Evolutionary conservation across 352 stramenopile species (phyloP), one percentile per base, ranked within the genome.

Genomic region (Phytophthora foliorum): DNA sequence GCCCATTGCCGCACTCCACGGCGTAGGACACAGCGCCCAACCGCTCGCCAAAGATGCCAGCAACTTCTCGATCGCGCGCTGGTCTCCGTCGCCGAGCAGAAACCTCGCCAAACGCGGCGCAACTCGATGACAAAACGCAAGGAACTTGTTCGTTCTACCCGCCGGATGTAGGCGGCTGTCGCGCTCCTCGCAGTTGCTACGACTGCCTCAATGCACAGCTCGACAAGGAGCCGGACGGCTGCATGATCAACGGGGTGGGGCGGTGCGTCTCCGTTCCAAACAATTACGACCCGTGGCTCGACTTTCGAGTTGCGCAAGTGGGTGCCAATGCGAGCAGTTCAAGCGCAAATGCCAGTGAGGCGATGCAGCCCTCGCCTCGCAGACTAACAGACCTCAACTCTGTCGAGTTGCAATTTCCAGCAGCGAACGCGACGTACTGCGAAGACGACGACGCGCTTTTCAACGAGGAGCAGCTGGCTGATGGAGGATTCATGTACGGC

Each of bases 371-470:
- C 8, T 24, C 29, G 11, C 2, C n/a, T 19, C 32, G 45, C 10
- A 29, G 10, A 48, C 31, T 32, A 48, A 17, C 17, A 25, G 10
- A 6, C 21, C 38, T 57, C 8, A 14, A 39, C 17, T 31, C n/a
- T 14, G 41, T 59, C 7, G 32, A 56, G 56, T 22, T 78, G 45
- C 32, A 77, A 65, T 78, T 78, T 27, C 52, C 59, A 58, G 70
- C 69, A 0, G 54, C 63, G 14, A 78, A 80, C 53, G 76, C 75
- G 34, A 77, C 80, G 2, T 88, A 88, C 51, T 88, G 80, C 57
- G 57, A 80, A 34, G 39, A 32, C 16, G 45, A 71, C 34, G 75
- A 81, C 42, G 16, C 34, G 2, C 39, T 57, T 11, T 63, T 72
- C 5, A 54, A 59, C 24, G 39, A 57, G 1, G 22, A 67, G 8